Percentiles rank a stretch among this genome's conserved stretches.
These are phyloP conservation scores for Lactarius akahatsu DNA, from an alignment of 768 basidiomycete species.

Conservation along the genomic window DNA sequence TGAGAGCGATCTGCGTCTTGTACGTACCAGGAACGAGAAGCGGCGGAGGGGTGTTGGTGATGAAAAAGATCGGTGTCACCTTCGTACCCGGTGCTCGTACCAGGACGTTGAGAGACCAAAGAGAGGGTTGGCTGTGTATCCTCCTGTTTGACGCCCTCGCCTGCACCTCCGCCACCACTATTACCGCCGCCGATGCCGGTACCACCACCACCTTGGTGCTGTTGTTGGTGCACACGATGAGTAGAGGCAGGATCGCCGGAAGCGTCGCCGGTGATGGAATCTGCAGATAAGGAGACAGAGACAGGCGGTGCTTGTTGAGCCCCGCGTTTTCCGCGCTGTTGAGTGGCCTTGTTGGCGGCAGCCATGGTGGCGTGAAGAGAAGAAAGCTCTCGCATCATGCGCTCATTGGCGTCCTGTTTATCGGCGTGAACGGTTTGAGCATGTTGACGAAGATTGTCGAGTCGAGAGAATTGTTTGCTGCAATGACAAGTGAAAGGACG, in stretches of 20 bases:
- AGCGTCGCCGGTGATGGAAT: conserved; percentile 18
- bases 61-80: conserved; percentile 38
- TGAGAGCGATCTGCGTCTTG: conserved; percentile 42
- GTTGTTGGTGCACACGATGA: conserved; percentile 10
- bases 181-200: not conserved
- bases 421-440: conserved; percentile 97
- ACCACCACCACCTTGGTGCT: conserved; percentile 20
- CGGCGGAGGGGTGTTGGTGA: conserved; percentile 35
- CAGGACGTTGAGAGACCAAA: conserved; percentile 54
- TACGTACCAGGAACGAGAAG: conserved; percentile 39
- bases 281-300: conserved; percentile 28
- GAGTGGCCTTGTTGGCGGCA: conserved; percentile 44
- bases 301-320: conserved; percentile 31
- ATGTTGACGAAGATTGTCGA: conserved; percentile 97
- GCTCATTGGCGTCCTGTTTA: conserved; percentile 82
- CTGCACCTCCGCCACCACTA: conserved; percentile 2
- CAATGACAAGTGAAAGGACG: conserved; percentile 96
- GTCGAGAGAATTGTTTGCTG: conserved; percentile 89
- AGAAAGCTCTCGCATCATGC: conserved; percentile 89
- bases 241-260: conserved; percentile 26
- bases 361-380: conserved; percentile 82
- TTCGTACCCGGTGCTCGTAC: conserved; percentile 75
- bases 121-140: conserved; percentile 34
- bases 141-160: conserved; percentile 43
- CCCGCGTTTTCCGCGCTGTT: conserved; percentile 42